Evolutionary conservation across 1,284 basidiomycete genomes (phyloP).

Genomic region (Ganoderma lucidum): DNA sequence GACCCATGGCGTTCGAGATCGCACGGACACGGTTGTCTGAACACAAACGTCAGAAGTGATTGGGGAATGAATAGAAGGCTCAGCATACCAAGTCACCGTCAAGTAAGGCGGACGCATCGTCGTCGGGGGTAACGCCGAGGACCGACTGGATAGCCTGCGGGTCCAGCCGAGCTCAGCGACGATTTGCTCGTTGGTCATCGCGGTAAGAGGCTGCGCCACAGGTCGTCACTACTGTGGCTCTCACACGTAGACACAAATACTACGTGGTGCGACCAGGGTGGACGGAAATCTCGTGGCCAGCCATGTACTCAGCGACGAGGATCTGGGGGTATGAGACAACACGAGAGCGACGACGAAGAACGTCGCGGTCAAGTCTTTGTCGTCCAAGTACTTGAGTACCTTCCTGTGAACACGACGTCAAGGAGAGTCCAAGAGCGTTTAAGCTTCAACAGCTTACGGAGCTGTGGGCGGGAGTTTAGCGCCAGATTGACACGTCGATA

Average conservation of each 20-base stretch:
- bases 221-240: not conserved
- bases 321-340: conserved; percentile 83
- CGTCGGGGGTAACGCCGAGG: conserved; percentile 85
- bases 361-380: conserved; percentile 77
- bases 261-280: conserved; percentile 81
- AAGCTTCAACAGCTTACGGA: conserved; percentile 44
- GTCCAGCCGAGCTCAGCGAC: conserved; percentile 96
- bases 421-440: not conserved
- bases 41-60: not conserved
- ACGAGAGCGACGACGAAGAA: conserved; percentile 94
- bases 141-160: conserved; percentile 79
- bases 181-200: conserved; percentile 85
- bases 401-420: conserved; percentile 47
- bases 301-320: conserved; percentile 86
- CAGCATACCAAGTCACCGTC: conserved; percentile 49
- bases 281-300: conserved; percentile 81
- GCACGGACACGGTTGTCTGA: conserved; percentile 90
- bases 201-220: conserved; percentile 73
- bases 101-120: conserved; percentile 65
- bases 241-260: conserved; percentile 22
- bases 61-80: not conserved
- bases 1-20: conserved; percentile 83
- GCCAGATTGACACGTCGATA: not conserved
- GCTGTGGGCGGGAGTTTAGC: conserved; percentile 46
- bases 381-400: conserved; percentile 73